Evolutionary conservation across 2,329 filamentous ascomycete genomes (phyloP).

Genomic region (Clonostachys solani): DNA sequence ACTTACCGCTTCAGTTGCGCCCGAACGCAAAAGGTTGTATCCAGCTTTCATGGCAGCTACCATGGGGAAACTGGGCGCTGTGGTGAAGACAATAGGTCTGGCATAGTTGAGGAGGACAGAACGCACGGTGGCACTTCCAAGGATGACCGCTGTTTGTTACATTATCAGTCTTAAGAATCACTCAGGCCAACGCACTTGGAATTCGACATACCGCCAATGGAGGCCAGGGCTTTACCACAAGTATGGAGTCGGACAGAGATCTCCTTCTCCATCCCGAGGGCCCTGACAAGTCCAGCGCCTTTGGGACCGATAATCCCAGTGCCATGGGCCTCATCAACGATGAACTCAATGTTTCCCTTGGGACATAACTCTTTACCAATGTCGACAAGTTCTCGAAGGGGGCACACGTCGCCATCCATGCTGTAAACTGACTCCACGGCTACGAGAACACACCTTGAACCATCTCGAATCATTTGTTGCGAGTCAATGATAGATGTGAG

Average conservation of each 20-base stretch:
- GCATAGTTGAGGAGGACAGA: background rate
- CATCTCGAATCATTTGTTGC: too few species aligned
- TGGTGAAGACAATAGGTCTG: background rate
- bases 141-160: background rate
- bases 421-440: conserved; percentile 38
- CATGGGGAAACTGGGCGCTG: background rate
- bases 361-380: conserved; percentile 23
- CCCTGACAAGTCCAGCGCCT: conserved; percentile 43
- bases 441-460: conserved; percentile 21
- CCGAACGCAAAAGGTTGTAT: background rate
- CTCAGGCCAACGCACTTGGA: background rate
- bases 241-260: conserved; percentile 46
- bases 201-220: background rate
- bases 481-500: conserved; percentile 21
- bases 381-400: conserved; percentile 29
- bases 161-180: background rate
- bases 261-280: conserved; percentile 41
- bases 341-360: conserved; percentile 35
- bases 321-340: conserved; percentile 53
- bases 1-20: background rate
- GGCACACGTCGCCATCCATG: conserved; percentile 41
- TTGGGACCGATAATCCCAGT: conserved; percentile 44
- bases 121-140: background rate
- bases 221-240: conserved; percentile 45
- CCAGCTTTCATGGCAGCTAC: background rate